Base-by-base conservation (phyloP, 2,329 filamentous ascomycete genomes). In the Emmonsia crescens region DNA sequence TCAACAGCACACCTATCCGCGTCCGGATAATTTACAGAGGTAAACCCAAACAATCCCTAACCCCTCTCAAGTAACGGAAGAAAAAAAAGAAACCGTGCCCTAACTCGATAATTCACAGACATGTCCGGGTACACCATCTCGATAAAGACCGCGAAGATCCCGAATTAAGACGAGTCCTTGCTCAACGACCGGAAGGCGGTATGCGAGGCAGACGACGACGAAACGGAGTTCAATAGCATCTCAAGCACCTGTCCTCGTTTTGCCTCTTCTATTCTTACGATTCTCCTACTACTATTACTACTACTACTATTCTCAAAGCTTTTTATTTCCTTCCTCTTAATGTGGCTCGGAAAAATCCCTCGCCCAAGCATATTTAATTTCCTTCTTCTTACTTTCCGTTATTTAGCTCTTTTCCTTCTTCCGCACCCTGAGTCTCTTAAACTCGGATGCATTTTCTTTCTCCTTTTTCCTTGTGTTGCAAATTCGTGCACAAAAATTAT, bases 1-100 rank as follows among this genome's bases (percentile, higher is more conserved):
- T 70, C 83, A 91, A 66, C 91, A 96, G 72, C 93, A 96, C 74
- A 92, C 89, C 72, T 97, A 97, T 73, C 94, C 94, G 5, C 82
- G 94, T 67, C 94, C 94, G 40, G 94, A 99, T 74, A 97, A 97
- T 79, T 78, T 99, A 61, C 93, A 96, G 78, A 86, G 93, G 90
- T 95, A 80, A 66, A 16, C 12, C 9, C 16, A 52, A 56, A 52
- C 56, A 51, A 36, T 54, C 21, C n/a, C 33, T 16, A 14, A 27
- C 12, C n/a, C 14, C 59, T 49, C 5, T 54, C 14, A n/a, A 8
- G 29, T 14, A n/a, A 54, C 1, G n/a, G n/a, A 54, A 5, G 6
- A 21, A 54, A 5, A 4, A 31, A n/a, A 36, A 36, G 24, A 19
- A 29, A 27, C 21, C n/a, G 12, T 60, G 42, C 54, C 51, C 58